Percentiles rank a stretch among this genome's conserved stretches.
Conservation (phyloP, 352 stramenopile species). For the Phytophthora megakarya region DNA sequence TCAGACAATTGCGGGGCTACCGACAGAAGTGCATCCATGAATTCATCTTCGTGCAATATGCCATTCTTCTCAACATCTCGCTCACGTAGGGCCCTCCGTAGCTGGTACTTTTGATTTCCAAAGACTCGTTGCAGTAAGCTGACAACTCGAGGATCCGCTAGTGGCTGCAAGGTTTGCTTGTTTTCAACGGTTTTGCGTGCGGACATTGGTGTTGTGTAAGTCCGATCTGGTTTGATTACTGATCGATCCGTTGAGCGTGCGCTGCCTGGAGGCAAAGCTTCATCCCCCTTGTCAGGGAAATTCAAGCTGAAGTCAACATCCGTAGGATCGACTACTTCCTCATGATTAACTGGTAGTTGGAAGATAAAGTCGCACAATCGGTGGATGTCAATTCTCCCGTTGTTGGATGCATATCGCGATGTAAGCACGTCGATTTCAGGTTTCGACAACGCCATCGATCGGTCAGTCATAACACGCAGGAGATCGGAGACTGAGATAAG, state of each 20-base stretch:
- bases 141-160: slow-evolving; percentile 39
- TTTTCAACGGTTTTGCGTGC: slow-evolving; percentile 7
- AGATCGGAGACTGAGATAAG: slow-evolving; percentile 34
- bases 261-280: slow-evolving; percentile 26
- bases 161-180: slow-evolving; percentile 7
- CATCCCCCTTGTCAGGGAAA: slow-evolving; percentile 15
- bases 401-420: slow-evolving; percentile 28
- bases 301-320: slow-evolving; percentile 27
- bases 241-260: slow-evolving; percentile 13
- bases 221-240: background rate
- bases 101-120: slow-evolving; percentile 63
- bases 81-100: slow-evolving; percentile 70
- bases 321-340: slow-evolving; percentile 11
- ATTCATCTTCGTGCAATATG: slow-evolving; percentile 65
- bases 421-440: slow-evolving; percentile 41
- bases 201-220: slow-evolving; percentile 11
- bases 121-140: slow-evolving; percentile 62
- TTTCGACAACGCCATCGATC: slow-evolving; percentile 32
- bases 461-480: slow-evolving; percentile 32
- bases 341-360: slow-evolving; percentile 24
- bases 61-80: slow-evolving; percentile 62
- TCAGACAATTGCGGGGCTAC: slow-evolving; percentile 68
- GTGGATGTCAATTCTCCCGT: slow-evolving; percentile 42
- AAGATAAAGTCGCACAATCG: slow-evolving; percentile 48
- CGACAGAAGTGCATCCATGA: slow-evolving; percentile 73